Evolutionary conservation across 2,329 filamentous ascomycete species (phyloP), one percentile per base, ranked within the genome.

Genomic region (Pyrenochaeta sp.): DNA sequence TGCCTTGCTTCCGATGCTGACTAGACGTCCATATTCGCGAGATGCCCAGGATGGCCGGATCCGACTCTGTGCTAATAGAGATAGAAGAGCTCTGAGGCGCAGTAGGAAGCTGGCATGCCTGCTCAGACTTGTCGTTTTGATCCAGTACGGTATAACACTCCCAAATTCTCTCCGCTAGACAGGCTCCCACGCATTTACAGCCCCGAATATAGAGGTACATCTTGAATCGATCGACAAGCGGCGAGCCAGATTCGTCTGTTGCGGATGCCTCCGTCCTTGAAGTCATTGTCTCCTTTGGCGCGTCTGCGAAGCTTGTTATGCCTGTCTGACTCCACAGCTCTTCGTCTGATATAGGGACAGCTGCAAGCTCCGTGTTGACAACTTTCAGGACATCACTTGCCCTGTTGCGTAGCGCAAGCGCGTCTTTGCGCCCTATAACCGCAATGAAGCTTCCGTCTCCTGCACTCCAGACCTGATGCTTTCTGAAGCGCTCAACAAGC

Each of bases 21-120:
- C 80, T 82, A 7, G 84, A 86, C 0, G 86, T 87, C 88, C 88
- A 90, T 64, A 90, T 87, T 30, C 88, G 82, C 25, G 87, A 88
- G 27, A 90, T 83, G 19, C 87, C 86, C 52, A 89, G 79, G n/a
- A 84, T 78, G 2, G 84, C 86, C 2, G 80, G 75, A 27, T 80
- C 60, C 5, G 77, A 65, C 45, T 79, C 75, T 27, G 77, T 74
- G 50, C 78, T 78, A 36, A 83, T 76, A 1, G 79, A 81, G 56
- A 86, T 71, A 34, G 73, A 74, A 24, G 75, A 76, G 59, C 69
- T 70, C 28, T 69, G 61, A 24, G 40, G 36, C 36, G 65, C 65
- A 30, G 34, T 58, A 47, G 54, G 44, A 27, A 59, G 37, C 55
- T 69, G 56, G 53, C 65, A 42, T 59, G 57, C 25, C 60, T 68